Conservation (phyloP, 495 filamentous ascomycete species). For the Opeltia flavorubescens region DNA sequence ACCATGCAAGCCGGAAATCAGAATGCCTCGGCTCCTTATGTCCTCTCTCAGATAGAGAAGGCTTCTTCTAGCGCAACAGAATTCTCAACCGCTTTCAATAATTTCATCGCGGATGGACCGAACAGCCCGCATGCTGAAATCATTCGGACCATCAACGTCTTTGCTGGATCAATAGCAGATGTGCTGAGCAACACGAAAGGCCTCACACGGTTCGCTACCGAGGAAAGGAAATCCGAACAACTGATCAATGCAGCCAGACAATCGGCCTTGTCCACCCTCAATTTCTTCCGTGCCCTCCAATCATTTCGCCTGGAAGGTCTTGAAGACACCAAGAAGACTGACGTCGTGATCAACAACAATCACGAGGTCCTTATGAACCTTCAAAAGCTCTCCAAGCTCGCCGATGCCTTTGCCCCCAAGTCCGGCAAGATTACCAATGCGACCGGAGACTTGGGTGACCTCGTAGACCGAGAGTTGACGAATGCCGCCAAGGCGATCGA, state of each 20-base stretch:
- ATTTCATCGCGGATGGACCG: constrained; percentile 91
- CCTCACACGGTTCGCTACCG: constrained; percentile 81
- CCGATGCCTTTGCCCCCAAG: constrained; percentile 78
- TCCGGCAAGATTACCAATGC: constrained; percentile 63
- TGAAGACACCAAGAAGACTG: constrained; percentile 76
- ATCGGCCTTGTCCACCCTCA: constrained; percentile 76
- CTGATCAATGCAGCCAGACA: constrained; percentile 67
- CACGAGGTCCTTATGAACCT: constrained; percentile 85
- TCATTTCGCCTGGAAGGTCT: constrained; percentile 87
- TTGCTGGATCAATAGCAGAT: constrained; percentile 80
- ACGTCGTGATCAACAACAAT: constrained; percentile 92
- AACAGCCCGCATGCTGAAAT: constrained; percentile 83
- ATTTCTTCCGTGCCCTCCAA: constrained; percentile 88
- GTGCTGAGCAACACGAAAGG: constrained; percentile 95
- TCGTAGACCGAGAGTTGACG: constrained; percentile 81
- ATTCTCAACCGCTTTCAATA: constrained; percentile 94
- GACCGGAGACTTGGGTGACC: constrained; percentile 73
- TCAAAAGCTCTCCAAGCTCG: constrained; percentile 80
- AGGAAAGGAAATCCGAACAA: constrained; percentile 84
- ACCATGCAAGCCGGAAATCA: constrained; percentile 98
- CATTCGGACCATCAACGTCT: constrained; percentile 82
- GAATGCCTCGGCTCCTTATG: constrained; percentile 90
- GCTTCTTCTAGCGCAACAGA: constrained; percentile 88
- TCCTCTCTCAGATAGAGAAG: constrained; percentile 93
- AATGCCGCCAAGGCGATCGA: constrained; percentile 95